These are phyloP conservation scores for Carex littledalei DNA, from an alignment of 176 grass and related monocot species.

Conservation along the genomic window DNA sequence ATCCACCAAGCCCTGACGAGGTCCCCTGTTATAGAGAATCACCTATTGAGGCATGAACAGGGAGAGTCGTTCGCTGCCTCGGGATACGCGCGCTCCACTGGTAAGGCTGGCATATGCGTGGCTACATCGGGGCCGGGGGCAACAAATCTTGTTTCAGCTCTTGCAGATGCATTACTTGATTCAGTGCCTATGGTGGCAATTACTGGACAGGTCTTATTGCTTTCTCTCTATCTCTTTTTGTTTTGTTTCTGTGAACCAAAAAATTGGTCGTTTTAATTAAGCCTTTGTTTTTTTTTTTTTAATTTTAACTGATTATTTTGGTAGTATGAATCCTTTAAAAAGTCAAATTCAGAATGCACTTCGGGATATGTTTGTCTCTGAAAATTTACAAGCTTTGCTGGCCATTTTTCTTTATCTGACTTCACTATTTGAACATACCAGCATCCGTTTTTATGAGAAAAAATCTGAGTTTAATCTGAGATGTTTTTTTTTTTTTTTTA, in stretches of 20 bases:
- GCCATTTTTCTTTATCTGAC: not conserved
- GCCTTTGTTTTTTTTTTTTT: not conserved
- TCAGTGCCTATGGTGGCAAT: conserved; percentile 90
- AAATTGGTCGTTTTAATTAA: too few relatives aligned
- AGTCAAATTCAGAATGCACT: not conserved
- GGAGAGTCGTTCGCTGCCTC: conserved; percentile 85
- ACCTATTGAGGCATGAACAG: conserved; percentile 95
- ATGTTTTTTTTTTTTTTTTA: not conserved
- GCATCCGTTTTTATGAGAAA: not conserved
- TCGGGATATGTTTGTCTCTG: not conserved
- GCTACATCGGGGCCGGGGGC: conserved; percentile 93
- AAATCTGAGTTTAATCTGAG: not conserved
- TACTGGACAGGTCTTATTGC: conserved; percentile 60
- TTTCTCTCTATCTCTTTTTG: too few relatives aligned
- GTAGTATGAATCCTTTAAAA: not conserved
- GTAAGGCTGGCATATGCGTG: conserved; percentile 71
- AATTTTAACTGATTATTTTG: not conserved
- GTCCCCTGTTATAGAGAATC: conserved; percentile 73
- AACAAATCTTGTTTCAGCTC: conserved; percentile 92
- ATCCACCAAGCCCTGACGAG: conserved; percentile 99
- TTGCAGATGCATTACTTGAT: conserved; percentile 93
- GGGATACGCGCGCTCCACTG: conserved; percentile 74
- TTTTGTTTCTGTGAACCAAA: too few relatives aligned
- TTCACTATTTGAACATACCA: not conserved
- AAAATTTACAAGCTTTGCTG: not conserved